phyloP scores from a whole-genome alignment of 1,284 basidiomycete genomes.

The Sporisorium reilianum region DNA sequence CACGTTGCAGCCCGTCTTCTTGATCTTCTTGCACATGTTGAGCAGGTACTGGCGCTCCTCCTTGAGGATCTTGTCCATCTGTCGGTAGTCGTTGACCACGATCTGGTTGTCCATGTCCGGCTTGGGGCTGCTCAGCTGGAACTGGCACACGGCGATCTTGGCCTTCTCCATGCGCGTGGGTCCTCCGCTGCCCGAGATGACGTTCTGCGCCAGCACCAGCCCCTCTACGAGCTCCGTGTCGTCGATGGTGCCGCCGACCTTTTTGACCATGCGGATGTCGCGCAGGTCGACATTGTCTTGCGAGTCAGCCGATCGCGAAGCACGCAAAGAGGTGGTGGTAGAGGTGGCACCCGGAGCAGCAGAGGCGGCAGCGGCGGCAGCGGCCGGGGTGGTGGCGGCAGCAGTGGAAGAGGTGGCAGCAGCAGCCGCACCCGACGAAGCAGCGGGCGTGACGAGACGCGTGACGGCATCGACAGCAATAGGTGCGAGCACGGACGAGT shows the following conservation, averaged over 20 bases:
- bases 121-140: constrained; percentile 97
- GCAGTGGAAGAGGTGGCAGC: constrained; percentile 80
- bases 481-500: constrained; percentile 94
- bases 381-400: no score
- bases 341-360: constrained; percentile 75
- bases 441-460: constrained; percentile 53
- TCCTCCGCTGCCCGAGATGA: constrained; percentile 88
- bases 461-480: constrained; percentile 95
- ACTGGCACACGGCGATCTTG: constrained; percentile 98
- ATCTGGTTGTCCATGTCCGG: constrained; percentile 99
- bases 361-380: constrained; percentile 71
- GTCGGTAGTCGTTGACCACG: constrained; percentile 98
- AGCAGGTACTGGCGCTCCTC: constrained; percentile 98
- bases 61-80: constrained; percentile 99
- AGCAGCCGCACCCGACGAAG: constrained; percentile 18
- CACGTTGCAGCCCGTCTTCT: constrained; percentile 98
- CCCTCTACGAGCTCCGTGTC: constrained; percentile 98
- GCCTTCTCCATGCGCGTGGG: constrained; percentile 97
- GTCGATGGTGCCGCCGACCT: constrained; percentile 98
- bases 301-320: constrained; percentile 25
- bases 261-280: constrained; percentile 96
- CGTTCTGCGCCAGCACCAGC: constrained; percentile 95
- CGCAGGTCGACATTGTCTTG: constrained; percentile 82
- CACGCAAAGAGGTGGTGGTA: constrained; percentile 3
- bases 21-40: constrained; percentile 99